phyloP scores from a whole-genome alignment of 495 filamentous ascomycete species.

The Endocarpon pusillum region DNA sequence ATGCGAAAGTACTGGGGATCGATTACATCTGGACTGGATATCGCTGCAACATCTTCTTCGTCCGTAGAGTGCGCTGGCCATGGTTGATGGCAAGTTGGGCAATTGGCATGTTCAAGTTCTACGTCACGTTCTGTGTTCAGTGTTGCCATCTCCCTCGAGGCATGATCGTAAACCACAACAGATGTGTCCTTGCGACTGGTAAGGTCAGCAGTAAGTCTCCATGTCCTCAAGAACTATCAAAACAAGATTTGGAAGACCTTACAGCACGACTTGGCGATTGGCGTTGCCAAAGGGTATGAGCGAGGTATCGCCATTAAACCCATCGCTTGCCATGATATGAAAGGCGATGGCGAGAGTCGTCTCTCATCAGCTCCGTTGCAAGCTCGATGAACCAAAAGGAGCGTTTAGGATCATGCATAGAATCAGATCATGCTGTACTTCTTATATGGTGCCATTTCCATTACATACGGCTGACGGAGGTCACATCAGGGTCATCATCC shows the following conservation, averaged over 20 bases:
- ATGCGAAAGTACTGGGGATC: constrained; percentile 87
- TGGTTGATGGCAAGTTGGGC: constrained; percentile 77
- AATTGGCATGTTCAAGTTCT: constrained; percentile 42
- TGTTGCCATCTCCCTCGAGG: constrained; percentile 70
- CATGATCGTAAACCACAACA: constrained; percentile 76
- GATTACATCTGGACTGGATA: constrained; percentile 33
- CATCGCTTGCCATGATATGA: too few species aligned
- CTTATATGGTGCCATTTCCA: too few species aligned
- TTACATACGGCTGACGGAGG: too few species aligned
- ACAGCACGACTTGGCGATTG: constrained; percentile 35
- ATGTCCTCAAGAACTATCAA: neutral
- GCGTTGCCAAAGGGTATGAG: too few species aligned
- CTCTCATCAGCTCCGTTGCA: too few species aligned
- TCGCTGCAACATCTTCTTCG: constrained; percentile 21
- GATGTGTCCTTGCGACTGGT: constrained; percentile 76
- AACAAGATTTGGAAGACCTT: constrained; percentile 8
- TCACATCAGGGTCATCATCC: too few species aligned
- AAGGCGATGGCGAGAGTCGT: too few species aligned
- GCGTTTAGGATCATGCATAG: too few species aligned
- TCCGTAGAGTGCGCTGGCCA: constrained; percentile 35
- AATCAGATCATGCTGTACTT: too few species aligned
- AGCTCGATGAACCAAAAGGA: too few species aligned
- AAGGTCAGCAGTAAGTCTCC: constrained; percentile 1
- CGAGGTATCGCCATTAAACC: too few species aligned
- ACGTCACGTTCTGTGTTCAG: constrained; percentile 37